Conservation (phyloP, 176 grass and related monocot species). For the Dendrocalamus sinicus region DNA sequence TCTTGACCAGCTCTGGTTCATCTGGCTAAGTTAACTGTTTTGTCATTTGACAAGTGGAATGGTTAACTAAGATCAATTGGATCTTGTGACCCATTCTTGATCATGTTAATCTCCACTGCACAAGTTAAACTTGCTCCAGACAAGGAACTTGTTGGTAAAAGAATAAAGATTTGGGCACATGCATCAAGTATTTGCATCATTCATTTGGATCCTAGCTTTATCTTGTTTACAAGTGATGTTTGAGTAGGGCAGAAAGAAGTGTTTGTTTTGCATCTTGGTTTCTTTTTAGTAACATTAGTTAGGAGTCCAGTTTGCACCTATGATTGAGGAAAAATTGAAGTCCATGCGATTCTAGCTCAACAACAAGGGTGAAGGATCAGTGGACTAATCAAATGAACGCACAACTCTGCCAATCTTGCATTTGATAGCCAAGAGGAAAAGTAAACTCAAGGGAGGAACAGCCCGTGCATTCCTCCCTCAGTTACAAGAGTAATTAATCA, state of each 20-base stretch:
- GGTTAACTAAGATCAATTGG: not conserved
- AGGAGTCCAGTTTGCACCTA: not conserved
- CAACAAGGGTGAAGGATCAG: not conserved
- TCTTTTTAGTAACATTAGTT: not conserved
- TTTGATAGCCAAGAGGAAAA: conserved; percentile 31
- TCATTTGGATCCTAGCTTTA: conserved; percentile 22
- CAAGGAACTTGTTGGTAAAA: conserved; percentile 14
- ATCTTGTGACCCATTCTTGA: conserved; percentile 18
- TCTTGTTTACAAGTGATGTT: not conserved
- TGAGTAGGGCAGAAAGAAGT: not conserved
- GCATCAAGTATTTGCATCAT: conserved; percentile 5
- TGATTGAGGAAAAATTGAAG: not conserved
- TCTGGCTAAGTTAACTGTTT: conserved; percentile 7
- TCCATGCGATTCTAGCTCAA: not conserved
- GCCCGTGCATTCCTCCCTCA: not conserved
- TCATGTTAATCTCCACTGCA: conserved; percentile 5
- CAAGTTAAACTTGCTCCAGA: conserved; percentile 31
- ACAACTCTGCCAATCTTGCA: conserved; percentile 3
- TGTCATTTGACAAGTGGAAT: conserved; percentile 40
- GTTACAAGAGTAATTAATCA: conserved; percentile 35
- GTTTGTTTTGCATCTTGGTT: conserved; percentile 13
- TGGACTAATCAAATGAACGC: not conserved
- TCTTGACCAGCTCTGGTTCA: conserved; percentile 20
- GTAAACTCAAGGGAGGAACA: not conserved
- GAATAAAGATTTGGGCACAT: conserved; percentile 7